Evolutionary conservation across 345 rosid species (phyloP).

Genomic region (Populus alba): DNA sequence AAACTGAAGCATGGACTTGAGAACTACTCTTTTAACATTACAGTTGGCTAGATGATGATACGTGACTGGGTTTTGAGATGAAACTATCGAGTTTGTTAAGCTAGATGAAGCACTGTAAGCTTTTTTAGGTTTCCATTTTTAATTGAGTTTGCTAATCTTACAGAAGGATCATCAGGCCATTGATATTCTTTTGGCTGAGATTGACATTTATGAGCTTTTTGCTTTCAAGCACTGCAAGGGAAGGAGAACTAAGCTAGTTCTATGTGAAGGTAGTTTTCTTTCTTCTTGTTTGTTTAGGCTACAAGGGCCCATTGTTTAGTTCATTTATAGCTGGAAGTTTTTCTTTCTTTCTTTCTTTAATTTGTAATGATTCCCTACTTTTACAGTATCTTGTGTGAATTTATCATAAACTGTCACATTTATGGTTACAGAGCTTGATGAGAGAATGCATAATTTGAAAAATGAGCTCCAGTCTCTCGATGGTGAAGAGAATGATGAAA

Average conservation of each 20-base stretch:
- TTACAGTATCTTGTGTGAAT: neutral
- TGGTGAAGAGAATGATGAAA: constrained; percentile 80
- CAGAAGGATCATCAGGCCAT: constrained; percentile 99
- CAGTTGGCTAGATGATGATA: neutral
- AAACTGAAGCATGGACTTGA: neutral
- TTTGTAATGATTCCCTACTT: neutral
- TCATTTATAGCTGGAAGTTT: neutral
- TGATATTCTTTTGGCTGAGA: constrained; percentile 94
- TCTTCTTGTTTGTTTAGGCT: neutral
- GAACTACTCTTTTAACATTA: neutral
- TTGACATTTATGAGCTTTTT: constrained; percentile 96
- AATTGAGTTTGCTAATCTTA: constrained; percentile 16
- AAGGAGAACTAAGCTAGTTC: constrained; percentile 89
- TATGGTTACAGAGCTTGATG: constrained; percentile 76
- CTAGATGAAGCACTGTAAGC: neutral
- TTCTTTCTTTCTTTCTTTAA: neutral
- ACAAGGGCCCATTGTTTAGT: neutral
- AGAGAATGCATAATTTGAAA: constrained; percentile 93
- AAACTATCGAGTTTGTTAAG: neutral
- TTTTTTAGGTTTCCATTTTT: constrained; percentile 13
- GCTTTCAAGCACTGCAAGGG: constrained; percentile 98
- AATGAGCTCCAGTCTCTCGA: constrained; percentile 90
- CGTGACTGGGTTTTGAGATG: neutral
- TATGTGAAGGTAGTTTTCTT: constrained; percentile 73
- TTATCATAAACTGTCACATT: neutral